Conservation (phyloP, 2,329 filamentous ascomycete species). For the Epichloe aotearoae region DNA sequence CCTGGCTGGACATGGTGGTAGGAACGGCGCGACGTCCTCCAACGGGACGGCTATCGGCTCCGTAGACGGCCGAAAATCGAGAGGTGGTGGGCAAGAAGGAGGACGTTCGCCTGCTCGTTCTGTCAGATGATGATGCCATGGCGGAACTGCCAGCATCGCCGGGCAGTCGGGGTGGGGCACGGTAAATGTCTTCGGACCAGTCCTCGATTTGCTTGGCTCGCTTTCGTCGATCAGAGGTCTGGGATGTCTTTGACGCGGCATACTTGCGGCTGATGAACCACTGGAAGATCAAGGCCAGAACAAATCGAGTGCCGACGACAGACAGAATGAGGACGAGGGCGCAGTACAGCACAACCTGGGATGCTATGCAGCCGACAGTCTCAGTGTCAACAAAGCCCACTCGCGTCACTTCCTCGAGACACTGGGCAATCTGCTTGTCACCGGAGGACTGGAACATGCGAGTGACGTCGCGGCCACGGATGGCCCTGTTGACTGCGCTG, state of each 20-base stretch:
- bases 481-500: conserved; percentile 41
- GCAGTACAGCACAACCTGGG: conserved; percentile 90
- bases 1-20: conserved; percentile 92
- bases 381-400: conserved; percentile 93
- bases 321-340: conserved; percentile 84
- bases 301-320: conserved; percentile 74
- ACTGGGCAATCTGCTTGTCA: conserved; percentile 75
- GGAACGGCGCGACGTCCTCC: conserved; percentile 44
- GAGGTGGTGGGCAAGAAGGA: conserved; percentile 85
- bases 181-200: conserved; percentile 96
- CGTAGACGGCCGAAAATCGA: conserved; percentile 84
- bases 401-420: conserved; percentile 86
- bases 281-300: conserved; percentile 82
- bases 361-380: conserved; percentile 92
- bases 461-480: conserved; percentile 80
- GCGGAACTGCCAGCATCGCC: conserved; percentile 59
- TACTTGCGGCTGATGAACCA: conserved; percentile 90
- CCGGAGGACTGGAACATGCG: conserved; percentile 65
- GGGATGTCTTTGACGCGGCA: conserved; percentile 72
- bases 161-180: conserved; percentile 68
- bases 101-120: conserved; percentile 67
- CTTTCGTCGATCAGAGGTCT: conserved; percentile 68
- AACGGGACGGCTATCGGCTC: conserved; percentile 44
- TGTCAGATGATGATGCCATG: conserved; percentile 49
- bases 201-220: conserved; percentile 91